A percentile compares a stretch with the other conserved stretches of the same genome.
phyloP scores from a whole-genome alignment of 2,329 filamentous ascomycete genomes.

The Sporothrix euskadiensis region DNA sequence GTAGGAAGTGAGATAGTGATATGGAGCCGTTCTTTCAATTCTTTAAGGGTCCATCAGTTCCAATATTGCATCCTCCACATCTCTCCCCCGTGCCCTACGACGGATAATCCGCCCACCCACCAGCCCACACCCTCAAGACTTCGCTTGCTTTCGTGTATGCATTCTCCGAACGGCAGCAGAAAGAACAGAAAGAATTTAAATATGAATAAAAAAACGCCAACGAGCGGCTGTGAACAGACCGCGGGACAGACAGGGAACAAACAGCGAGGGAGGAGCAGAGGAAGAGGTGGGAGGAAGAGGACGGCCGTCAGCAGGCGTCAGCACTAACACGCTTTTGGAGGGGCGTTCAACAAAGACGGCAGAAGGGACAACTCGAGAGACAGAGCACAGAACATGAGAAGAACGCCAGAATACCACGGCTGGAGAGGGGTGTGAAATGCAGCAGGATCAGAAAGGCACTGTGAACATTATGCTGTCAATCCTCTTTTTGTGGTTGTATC shows the following conservation, averaged over 20 bases:
- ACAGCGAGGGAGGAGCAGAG: background rate
- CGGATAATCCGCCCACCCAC: background rate
- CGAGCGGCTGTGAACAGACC: background rate
- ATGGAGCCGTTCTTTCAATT: too few relatives aligned
- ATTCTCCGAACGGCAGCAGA: background rate
- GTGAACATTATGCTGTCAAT: background rate
- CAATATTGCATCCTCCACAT: too few relatives aligned
- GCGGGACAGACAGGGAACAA: background rate
- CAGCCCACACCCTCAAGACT: background rate
- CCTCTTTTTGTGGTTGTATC: background rate
- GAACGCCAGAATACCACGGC: background rate
- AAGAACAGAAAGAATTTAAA: background rate
- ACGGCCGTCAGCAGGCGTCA: slow-evolving; percentile 14
- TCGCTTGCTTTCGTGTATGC: slow-evolving; percentile 12
- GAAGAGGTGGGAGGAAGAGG: background rate
- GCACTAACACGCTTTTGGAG: slow-evolving; percentile 19
- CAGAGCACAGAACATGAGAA: background rate
- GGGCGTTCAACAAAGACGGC: background rate
- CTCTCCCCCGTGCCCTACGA: too few relatives aligned
- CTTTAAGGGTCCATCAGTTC: too few relatives aligned
- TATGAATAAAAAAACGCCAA: background rate
- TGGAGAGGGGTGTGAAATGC: background rate
- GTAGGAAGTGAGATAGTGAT: too few relatives aligned
- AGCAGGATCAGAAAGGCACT: slow-evolving; percentile 4
- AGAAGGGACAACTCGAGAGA: background rate